phyloP scores from a whole-genome alignment of 2,329 filamentous ascomycete genomes.

The Trichoderma hamatum region DNA sequence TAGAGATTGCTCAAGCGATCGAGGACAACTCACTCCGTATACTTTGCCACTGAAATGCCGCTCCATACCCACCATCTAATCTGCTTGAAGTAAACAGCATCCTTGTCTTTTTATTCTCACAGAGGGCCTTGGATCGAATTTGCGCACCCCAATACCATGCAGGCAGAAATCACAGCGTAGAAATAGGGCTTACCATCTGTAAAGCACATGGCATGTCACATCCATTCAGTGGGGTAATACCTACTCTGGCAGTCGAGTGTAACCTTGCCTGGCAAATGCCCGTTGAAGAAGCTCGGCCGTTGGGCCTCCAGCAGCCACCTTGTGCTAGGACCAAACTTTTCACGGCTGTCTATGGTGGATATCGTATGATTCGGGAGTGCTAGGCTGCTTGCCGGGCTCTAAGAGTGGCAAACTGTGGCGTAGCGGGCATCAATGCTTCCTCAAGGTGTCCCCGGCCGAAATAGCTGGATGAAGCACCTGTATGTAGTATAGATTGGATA shows the following conservation, averaged over 20 bases:
- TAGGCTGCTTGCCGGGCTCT: neutral
- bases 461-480: neutral
- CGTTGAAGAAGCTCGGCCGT: neutral
- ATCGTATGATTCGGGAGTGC: constrained; percentile 19
- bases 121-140: neutral
- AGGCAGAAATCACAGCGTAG: neutral
- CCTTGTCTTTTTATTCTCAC: neutral
- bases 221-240: neutral
- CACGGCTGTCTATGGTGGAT: neutral
- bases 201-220: neutral
- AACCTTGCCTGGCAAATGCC: neutral
- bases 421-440: neutral
- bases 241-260: neutral
- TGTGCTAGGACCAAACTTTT: neutral
- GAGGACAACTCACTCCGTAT: neutral
- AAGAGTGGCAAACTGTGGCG: constrained; percentile 22
- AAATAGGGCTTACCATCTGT: neutral
- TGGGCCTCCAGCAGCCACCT: constrained; percentile 2
- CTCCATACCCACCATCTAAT: neutral
- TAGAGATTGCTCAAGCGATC: neutral
- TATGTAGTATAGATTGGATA: neutral
- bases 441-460: neutral
- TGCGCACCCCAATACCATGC: neutral
- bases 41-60: neutral
- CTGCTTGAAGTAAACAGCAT: too few relatives aligned